These are phyloP conservation scores for Xylaria hypoxylon DNA, from an alignment of 2,329 filamentous ascomycete species.

Conservation along the genomic window DNA sequence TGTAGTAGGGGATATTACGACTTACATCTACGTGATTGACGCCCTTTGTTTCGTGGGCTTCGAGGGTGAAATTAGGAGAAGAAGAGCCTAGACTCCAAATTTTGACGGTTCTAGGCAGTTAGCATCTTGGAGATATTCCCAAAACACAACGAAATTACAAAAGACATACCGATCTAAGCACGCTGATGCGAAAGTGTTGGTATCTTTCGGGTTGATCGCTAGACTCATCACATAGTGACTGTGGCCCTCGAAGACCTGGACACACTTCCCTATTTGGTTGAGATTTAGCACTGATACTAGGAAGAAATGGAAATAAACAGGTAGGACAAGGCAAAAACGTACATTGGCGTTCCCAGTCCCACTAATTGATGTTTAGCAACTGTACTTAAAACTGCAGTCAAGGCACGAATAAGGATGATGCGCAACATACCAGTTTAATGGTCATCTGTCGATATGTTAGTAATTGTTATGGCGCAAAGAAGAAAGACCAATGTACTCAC, in stretches of 20 bases:
- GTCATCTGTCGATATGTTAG: conserved; percentile 34
- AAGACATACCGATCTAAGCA: conserved; percentile 74
- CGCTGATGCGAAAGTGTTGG: conserved; percentile 89
- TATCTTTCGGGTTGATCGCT: conserved; percentile 97
- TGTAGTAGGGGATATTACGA: not conserved
- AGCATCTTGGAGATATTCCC: not conserved
- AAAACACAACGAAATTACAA: not conserved
- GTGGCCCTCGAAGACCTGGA: conserved; percentile 96
- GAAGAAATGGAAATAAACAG: not conserved
- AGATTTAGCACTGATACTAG: conserved; percentile 17
- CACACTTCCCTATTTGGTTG: conserved; percentile 77
- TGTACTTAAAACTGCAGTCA: not conserved
- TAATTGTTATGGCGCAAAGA: not conserved
- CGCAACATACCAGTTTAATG: conserved; percentile 39
- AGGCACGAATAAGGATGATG: not conserved
- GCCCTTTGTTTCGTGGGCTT: conserved; percentile 96
- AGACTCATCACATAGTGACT: conserved; percentile 97
- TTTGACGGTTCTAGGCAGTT: conserved; percentile 80
- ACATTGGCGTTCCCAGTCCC: conserved; percentile 97
- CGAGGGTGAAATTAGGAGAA: conserved; percentile 95
- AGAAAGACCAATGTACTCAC: conserved; percentile 88
- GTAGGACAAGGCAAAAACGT: conserved; percentile 5
- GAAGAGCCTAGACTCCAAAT: conserved; percentile 96
- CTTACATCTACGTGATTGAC: conserved; percentile 89
- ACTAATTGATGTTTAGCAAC: conserved; percentile 54